Evolutionary conservation across 1,284 basidiomycete species (phyloP), one percentile per base, ranked within the genome.

Genomic region (Thecaphora thlaspeos): DNA sequence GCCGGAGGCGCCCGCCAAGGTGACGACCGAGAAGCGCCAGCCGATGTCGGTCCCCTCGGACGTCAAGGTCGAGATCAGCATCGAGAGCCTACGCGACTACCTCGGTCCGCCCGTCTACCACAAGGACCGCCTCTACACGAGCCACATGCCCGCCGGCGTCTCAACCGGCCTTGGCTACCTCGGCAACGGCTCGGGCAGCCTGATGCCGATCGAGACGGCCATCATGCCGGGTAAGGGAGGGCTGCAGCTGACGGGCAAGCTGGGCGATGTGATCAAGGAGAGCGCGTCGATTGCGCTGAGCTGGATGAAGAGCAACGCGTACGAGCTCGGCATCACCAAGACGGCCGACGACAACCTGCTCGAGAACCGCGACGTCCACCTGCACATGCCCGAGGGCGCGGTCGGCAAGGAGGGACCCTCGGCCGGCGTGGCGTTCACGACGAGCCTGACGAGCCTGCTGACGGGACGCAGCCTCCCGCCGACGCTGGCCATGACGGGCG

Each of bases 351-450:
- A 88, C 62, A 86, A 87, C 72, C 87, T 92, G 77, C 80, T 97
- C 60, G 70, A 79, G 36, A 86, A 86, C 43, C 88, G 92, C 73
- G 83, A 77, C 40, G 73, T 77, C 23, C 76, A 77, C 44, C 46
- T 77, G 56, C 76, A 77, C 57, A 76, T 77, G 74, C 76, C 76
- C 19, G 76, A 77, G 39, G 94, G 94, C 5, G 90, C 89, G 55
- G 90, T 98, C 59, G 94, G 94, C 44, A 99, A 98, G 81, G 94
- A 98, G 73, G 94, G 94, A 0, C 94, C 94, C 0, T 91, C 89
- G 66, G 94, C 94, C 0, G 94, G 94, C 43, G 95, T 91, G 2
- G 94, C 94, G 0, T 87, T 98, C 42, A 78, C 93, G 46, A 87
- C 89, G 32, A 92, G 92, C 1, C 89, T 96, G 70, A 90, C 96